A percentile compares a stretch with the other conserved stretches of the same genome.
These are phyloP conservation scores for Fusarium drepaniforme DNA, from an alignment of 2,329 filamentous ascomycete species.

Conservation along the genomic window DNA sequence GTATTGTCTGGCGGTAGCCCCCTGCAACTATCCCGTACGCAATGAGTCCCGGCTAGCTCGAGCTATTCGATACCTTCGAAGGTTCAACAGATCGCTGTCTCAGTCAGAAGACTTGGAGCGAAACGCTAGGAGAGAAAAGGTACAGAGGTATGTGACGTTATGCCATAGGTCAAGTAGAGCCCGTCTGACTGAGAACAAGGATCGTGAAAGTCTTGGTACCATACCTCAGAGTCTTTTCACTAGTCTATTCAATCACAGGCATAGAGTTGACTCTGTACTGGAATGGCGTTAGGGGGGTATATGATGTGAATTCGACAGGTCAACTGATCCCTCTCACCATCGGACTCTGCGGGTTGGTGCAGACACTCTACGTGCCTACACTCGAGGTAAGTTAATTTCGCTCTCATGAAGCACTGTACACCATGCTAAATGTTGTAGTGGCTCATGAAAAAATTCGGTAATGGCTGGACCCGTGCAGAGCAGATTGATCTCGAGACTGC, in stretches of 20 bases:
- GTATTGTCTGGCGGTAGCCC: background rate
- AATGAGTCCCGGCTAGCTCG: background rate
- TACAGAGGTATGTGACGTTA: background rate
- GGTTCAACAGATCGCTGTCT: background rate
- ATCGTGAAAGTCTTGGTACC: background rate
- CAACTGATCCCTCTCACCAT: background rate
- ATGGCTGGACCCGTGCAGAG: background rate
- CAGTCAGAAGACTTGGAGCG: background rate
- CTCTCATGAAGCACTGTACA: accelerated
- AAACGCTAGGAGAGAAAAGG: background rate
- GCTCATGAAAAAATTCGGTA: background rate
- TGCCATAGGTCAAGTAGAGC: background rate
- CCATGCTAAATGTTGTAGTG: background rate
- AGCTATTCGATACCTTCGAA: background rate
- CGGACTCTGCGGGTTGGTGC: background rate
- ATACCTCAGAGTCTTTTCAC: background rate
- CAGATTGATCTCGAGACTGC: background rate
- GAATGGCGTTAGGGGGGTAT: background rate
- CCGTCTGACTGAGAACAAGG: background rate
- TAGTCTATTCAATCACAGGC: background rate
- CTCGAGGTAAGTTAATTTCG: background rate
- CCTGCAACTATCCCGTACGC: background rate
- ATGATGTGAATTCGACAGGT: background rate
- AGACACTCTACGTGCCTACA: background rate
- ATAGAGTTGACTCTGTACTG: background rate